These are phyloP conservation scores for Xylaria sp. DNA, from an alignment of 2,329 filamentous ascomycete genomes.

Conservation along the genomic window DNA sequence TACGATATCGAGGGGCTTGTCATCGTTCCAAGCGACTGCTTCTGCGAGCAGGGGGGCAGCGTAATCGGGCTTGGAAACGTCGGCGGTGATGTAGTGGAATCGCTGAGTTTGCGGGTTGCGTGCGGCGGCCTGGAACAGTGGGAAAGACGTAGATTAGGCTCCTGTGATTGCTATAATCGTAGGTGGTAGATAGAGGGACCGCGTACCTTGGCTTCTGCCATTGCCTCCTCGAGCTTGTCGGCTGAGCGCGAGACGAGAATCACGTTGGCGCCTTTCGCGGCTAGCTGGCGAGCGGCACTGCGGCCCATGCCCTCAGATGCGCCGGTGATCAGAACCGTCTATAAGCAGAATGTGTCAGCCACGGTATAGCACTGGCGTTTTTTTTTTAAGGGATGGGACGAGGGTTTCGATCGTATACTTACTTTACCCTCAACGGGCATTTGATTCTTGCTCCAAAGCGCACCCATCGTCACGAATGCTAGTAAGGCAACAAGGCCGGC, in stretches of 20 bases:
- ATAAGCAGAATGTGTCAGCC: slow-evolving; percentile 19
- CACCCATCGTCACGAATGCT: slow-evolving; percentile 63
- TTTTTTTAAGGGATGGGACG: not conserved
- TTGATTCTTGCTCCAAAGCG: slow-evolving; percentile 72
- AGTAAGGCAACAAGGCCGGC: slow-evolving; percentile 43
- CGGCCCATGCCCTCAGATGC: slow-evolving; percentile 93
- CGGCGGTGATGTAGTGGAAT: slow-evolving; percentile 84
- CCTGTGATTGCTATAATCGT: not conserved
- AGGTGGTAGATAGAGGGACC: not conserved
- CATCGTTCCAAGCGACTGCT: slow-evolving; percentile 79
- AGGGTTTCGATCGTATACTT: slow-evolving; percentile 30
- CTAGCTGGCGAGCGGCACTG: slow-evolving; percentile 73
- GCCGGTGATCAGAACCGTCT: slow-evolving; percentile 91
- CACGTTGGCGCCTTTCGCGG: slow-evolving; percentile 83
- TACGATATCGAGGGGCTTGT: slow-evolving; percentile 76
- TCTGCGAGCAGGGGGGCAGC: slow-evolving; percentile 73
- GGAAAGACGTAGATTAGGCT: slow-evolving; percentile 17
- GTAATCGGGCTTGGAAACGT: slow-evolving; percentile 74
- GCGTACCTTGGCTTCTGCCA: slow-evolving; percentile 54
- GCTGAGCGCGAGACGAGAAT: slow-evolving; percentile 82
- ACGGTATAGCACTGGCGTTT: not conserved
- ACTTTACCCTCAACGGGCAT: slow-evolving; percentile 88
- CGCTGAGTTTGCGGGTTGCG: slow-evolving; percentile 69
- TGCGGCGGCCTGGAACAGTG: slow-evolving; percentile 62
- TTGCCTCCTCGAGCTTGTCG: slow-evolving; percentile 72